A percentile compares a stretch with the other conserved stretches of the same genome.
Evolutionary conservation across 2,329 filamentous ascomycete genomes (phyloP).

Genomic region (Cyphellophora attinorum): DNA sequence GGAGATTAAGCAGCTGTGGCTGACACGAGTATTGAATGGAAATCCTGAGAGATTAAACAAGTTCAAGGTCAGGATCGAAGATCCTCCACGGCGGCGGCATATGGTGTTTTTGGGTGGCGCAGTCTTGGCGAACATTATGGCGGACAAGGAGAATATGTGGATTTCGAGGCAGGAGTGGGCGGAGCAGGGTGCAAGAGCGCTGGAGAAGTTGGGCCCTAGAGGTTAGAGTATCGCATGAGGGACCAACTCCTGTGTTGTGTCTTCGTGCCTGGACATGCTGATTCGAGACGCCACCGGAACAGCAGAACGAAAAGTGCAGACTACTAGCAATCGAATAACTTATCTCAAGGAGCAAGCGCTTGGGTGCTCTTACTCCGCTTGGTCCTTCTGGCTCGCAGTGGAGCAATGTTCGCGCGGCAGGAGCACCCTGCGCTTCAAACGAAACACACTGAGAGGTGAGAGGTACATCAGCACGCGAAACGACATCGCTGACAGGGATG

Average conservation of each 20-base stretch:
- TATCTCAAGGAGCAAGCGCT: too few relatives aligned
- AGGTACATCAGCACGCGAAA: too few relatives aligned
- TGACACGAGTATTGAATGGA: slow-evolving; percentile 79
- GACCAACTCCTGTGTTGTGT: not conserved
- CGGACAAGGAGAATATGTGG: slow-evolving; percentile 99
- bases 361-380: too few relatives aligned
- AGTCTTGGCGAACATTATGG: slow-evolving; percentile 96
- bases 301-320: too few relatives aligned
- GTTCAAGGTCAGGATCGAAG: slow-evolving; percentile 99
- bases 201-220: slow-evolving; percentile 90
- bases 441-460: too few relatives aligned
- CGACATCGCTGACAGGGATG: too few relatives aligned
- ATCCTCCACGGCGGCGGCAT: slow-evolving; percentile 87
- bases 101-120: slow-evolving; percentile 99
- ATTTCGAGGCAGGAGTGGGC: slow-evolving; percentile 95
- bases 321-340: too few relatives aligned
- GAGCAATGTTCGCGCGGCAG: too few relatives aligned
- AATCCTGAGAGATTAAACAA: slow-evolving; percentile 90
- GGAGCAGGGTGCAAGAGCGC: slow-evolving; percentile 72
- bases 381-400: too few relatives aligned
- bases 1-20: slow-evolving; percentile 97
- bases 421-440: too few relatives aligned
- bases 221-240: slow-evolving; percentile 5
- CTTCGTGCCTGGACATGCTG: not conserved
- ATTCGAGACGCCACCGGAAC: too few relatives aligned